Evolutionary conservation across 177 flowering plant species (phyloP).

Genomic region (Vitis hybrid): DNA sequence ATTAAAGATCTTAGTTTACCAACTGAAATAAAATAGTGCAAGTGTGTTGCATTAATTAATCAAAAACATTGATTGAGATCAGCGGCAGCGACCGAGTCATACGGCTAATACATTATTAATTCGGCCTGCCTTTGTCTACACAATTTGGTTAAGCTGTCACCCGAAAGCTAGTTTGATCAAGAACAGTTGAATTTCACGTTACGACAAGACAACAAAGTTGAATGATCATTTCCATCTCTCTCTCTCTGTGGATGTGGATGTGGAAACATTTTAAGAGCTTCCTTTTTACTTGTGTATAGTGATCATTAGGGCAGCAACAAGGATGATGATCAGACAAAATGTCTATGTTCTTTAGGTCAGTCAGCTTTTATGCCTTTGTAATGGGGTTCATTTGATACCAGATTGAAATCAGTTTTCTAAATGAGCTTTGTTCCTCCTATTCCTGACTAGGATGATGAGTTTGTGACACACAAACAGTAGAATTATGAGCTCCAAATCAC

Average conservation of each 20-base stretch:
- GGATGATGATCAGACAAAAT: no score
- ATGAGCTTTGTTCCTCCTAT: no score
- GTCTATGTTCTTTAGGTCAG: no score
- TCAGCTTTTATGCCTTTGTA: no score
- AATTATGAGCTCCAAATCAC: no score
- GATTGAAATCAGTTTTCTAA: no score
- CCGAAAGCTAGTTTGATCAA: conserved; percentile 1
- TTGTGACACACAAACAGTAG: no score
- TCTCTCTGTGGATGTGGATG: no score
- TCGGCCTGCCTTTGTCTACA: not conserved
- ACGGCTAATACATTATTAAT: not conserved
- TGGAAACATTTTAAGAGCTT: not conserved
- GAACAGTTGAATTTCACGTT: conserved; percentile 9
- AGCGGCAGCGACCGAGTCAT: conserved; percentile 7
- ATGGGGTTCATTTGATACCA: no score
- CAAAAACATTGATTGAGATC: not conserved
- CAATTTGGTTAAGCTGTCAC: conserved; percentile 19
- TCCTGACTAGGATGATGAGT: no score
- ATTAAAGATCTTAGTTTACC: not conserved
- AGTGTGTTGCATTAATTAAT: conserved; percentile 3
- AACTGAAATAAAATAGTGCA: not conserved
- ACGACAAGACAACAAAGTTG: conserved; percentile 8
- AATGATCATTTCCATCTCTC: not conserved
- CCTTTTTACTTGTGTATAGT: no score
- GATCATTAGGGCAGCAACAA: no score